These are phyloP conservation scores for Stylosanthes scabra DNA, from an alignment of 331 rosid species.

Conservation along the genomic window DNA sequence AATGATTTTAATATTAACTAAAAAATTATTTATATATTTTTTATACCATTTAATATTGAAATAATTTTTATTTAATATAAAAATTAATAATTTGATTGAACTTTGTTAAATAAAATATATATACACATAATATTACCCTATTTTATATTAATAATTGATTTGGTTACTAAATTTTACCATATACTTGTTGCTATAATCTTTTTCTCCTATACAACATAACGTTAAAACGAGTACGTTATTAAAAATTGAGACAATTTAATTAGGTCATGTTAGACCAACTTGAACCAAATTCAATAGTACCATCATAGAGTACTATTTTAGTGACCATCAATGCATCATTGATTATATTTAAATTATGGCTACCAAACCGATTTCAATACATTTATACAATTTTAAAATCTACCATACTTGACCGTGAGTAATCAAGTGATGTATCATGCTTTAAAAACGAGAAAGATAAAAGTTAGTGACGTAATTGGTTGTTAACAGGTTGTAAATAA, in stretches of 20 bases:
- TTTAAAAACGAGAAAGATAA: background rate
- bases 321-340: background rate
- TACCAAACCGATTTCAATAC: background rate
- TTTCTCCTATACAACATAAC: background rate
- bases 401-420: background rate
- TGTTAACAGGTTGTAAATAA: background rate
- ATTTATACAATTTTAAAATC: background rate
- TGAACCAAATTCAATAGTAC: background rate
- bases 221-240: background rate
- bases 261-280: background rate
- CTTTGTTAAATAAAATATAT: too few species aligned
- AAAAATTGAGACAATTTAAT: background rate
- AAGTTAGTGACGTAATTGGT: background rate
- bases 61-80: too few species aligned
- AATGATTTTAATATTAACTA: too few species aligned
- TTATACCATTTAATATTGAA: too few species aligned
- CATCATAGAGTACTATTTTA: background rate
- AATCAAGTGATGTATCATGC: background rate
- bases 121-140: too few species aligned
- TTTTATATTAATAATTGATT: too few species aligned
- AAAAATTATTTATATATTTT: too few species aligned
- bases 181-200: background rate
- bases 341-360: background rate
- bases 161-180: background rate
- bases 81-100: too few species aligned